Percentiles rank a stretch among this genome's conserved stretches.
Conservation (phyloP, 345 rosid species). For the Lepidium didymum region DNA sequence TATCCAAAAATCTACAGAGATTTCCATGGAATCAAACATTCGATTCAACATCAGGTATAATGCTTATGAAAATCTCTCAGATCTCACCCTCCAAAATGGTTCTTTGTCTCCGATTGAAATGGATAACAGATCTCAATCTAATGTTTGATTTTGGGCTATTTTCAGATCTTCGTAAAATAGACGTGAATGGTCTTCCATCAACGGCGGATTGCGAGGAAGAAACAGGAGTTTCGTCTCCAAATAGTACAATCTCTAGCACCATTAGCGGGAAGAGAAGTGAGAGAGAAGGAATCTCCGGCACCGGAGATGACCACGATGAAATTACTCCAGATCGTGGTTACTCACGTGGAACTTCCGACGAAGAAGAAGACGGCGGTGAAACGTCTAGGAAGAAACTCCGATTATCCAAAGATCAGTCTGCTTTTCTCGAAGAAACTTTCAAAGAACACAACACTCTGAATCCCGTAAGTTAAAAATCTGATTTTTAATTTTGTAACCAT, state of each 20-base stretch:
- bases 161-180: slow-evolving; percentile 86
- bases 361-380: slow-evolving; percentile 82
- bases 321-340: slow-evolving; percentile 50
- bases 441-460: slow-evolving; percentile 98
- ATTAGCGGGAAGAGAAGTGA: slow-evolving; percentile 84
- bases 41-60: neutral
- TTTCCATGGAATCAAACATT: slow-evolving; percentile 22
- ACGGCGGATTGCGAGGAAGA: slow-evolving; percentile 66
- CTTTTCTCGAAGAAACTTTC: slow-evolving; percentile 86
- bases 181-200: slow-evolving; percentile 72
- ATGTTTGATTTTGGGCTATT: neutral
- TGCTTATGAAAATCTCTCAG: neutral
- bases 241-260: slow-evolving; percentile 85
- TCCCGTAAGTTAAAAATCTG: slow-evolving; percentile 51
- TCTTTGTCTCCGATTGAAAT: neutral
- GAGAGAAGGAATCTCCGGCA: slow-evolving; percentile 42
- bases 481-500: neutral
- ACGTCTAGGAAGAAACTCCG: slow-evolving; percentile 90
- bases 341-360: slow-evolving; percentile 82
- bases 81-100: neutral
- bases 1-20: slow-evolving; percentile 8
- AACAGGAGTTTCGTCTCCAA: slow-evolving; percentile 82
- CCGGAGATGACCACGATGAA: slow-evolving; percentile 55
- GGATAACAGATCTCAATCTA: neutral
- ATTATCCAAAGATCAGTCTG: slow-evolving; percentile 87